These are phyloP conservation scores for Kernera saxatilis DNA, from an alignment of 345 rosid genomes.

Conservation along the genomic window DNA sequence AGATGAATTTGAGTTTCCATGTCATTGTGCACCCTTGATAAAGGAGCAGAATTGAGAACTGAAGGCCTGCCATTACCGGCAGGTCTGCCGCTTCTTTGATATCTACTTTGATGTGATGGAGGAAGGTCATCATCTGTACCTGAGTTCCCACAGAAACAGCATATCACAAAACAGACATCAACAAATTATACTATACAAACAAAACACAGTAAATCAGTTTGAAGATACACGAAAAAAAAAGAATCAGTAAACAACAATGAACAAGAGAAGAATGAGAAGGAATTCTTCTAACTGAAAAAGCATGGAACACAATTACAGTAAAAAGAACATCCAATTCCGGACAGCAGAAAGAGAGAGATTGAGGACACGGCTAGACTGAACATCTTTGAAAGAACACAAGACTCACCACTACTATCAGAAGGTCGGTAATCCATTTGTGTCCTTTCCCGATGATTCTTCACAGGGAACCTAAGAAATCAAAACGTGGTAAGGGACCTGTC, in stretches of 20 bases:
- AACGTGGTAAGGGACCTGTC: slow-evolving; percentile 9
- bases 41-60: slow-evolving; percentile 47
- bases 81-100: slow-evolving; percentile 63
- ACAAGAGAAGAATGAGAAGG: not conserved
- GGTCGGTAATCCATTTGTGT: slow-evolving; percentile 49
- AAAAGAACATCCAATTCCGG: not conserved
- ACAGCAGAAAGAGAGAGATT: not conserved
- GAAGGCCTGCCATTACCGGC: slow-evolving; percentile 87
- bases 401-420: slow-evolving; percentile 74
- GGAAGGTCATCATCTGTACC: slow-evolving; percentile 99
- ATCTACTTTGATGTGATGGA: slow-evolving; percentile 87
- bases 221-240: not conserved
- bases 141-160: slow-evolving; percentile 32
- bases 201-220: not conserved
- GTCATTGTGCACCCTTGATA: slow-evolving; percentile 66
- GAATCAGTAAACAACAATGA: not conserved
- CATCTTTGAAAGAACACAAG: not conserved
- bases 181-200: not conserved
- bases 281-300: not conserved
- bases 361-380: not conserved
- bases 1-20: slow-evolving; percentile 91
- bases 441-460: slow-evolving; percentile 9
- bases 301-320: not conserved
- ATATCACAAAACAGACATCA: slow-evolving; percentile 1
- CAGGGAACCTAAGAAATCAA: not conserved